Percentiles rank a stretch among this genome's conserved stretches.
phyloP scores from a whole-genome alignment of 2,329 filamentous ascomycete species.

The Arachnomyces sp. region DNA sequence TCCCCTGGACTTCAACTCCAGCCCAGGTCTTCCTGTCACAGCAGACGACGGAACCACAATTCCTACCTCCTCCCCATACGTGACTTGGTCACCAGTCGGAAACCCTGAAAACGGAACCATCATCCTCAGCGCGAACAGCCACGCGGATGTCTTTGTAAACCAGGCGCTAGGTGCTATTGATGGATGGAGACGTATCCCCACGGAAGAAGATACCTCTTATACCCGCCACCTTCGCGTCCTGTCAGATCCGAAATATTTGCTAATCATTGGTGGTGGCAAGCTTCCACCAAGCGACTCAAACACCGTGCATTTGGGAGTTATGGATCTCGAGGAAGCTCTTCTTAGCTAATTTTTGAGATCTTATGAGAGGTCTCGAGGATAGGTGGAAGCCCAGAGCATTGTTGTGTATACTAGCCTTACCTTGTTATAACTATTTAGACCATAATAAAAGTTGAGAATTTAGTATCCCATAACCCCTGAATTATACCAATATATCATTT shows the following conservation, averaged over 20 bases:
- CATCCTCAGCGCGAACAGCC: conserved; percentile 38
- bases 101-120: conserved; percentile 41
- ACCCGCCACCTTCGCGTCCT: conserved; percentile 41
- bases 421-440: too few relatives aligned
- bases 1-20: conserved; percentile 41
- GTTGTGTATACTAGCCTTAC: too few relatives aligned
- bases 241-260: conserved; percentile 29
- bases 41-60: conserved; percentile 38
- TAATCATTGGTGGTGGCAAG: conserved; percentile 36
- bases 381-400: too few relatives aligned
- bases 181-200: conserved; percentile 39
- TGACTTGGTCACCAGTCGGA: conserved; percentile 45
- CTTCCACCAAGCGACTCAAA: conserved; percentile 9
- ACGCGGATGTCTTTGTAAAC: conserved; percentile 42
- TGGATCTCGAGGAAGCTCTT: conserved; percentile 3
- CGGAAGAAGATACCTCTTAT: conserved; percentile 37
- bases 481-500: too few relatives aligned
- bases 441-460: too few relatives aligned
- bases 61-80: conserved; percentile 43
- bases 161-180: conserved; percentile 36
- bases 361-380: too few relatives aligned
- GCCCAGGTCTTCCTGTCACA: conserved; percentile 34
- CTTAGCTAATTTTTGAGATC: too few relatives aligned
- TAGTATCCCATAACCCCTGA: too few relatives aligned
- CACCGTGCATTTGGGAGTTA: conserved; percentile 4